Evolutionary conservation across 805 yeast genomes (phyloP).

Genomic region (Starmerella apis): DNA sequence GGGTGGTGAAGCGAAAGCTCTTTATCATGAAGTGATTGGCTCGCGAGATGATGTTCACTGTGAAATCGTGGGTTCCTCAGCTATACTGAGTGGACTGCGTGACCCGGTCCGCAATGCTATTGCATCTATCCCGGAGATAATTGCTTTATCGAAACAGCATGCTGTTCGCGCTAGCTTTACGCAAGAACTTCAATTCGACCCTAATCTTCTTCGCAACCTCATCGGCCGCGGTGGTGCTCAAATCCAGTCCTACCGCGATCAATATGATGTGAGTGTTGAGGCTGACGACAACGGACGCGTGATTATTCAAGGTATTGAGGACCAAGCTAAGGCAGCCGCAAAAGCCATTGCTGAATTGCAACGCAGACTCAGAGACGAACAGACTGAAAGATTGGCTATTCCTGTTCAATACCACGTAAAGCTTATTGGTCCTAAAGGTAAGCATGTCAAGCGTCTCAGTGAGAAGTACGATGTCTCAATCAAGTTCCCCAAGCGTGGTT

Average conservation of each 20-base stretch:
- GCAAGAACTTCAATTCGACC: slow-evolving; percentile 50
- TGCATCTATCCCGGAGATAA: slow-evolving; percentile 43
- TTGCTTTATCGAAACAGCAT: slow-evolving; percentile 47
- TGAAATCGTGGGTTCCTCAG: slow-evolving; percentile 30
- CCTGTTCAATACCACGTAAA: slow-evolving; percentile 72
- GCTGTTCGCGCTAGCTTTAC: slow-evolving; percentile 39
- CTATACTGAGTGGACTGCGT: slow-evolving; percentile 61
- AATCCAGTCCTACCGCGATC: slow-evolving; percentile 55
- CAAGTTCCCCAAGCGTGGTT: slow-evolving; percentile 46
- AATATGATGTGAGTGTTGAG: slow-evolving; percentile 67
- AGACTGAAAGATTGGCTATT: slow-evolving; percentile 50
- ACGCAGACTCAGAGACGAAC: slow-evolving; percentile 76
- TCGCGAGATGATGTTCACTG: slow-evolving; percentile 23
- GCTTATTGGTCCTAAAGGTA: slow-evolving; percentile 75
- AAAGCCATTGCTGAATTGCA: slow-evolving; percentile 47
- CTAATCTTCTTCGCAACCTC: slow-evolving; percentile 58
- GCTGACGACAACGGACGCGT: slow-evolving; percentile 52
- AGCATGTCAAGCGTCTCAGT: slow-evolving; percentile 71
- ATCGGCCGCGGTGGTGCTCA: slow-evolving; percentile 85
- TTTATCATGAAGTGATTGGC: slow-evolving; percentile 7
- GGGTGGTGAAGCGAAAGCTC: slow-evolving; percentile 21
- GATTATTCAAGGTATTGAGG: slow-evolving; percentile 63
- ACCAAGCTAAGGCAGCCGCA: slow-evolving; percentile 65
- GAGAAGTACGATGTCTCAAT: slow-evolving; percentile 77
- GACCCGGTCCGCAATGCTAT: slow-evolving; percentile 47